Evolutionary conservation across 2,329 filamentous ascomycete species (phyloP).

Genomic region (Apiospora saccharicola): DNA sequence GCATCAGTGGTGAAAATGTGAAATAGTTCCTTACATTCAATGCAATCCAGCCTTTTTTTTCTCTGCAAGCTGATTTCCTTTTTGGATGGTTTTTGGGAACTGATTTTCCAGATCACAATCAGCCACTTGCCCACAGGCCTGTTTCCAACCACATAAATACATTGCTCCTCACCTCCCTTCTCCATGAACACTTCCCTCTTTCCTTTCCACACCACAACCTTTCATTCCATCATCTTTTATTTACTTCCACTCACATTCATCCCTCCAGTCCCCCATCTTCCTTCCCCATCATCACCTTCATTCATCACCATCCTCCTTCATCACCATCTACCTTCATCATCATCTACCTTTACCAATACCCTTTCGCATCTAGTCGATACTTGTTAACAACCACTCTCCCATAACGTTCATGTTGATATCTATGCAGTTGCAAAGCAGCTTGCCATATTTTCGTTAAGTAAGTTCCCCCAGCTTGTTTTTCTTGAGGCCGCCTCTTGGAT

Average conservation of each 20-base stretch:
- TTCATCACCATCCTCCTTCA: neutral
- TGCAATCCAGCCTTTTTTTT: too few relatives aligned
- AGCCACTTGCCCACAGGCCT: too few relatives aligned
- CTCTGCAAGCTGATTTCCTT: too few relatives aligned
- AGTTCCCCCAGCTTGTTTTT: constrained; percentile 5
- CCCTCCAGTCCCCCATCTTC: neutral
- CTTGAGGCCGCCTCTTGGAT: neutral
- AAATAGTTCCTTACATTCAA: too few relatives aligned
- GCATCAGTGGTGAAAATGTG: too few relatives aligned
- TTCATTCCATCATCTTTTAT: neutral
- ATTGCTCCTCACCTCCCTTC: too few relatives aligned
- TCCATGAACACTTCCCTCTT: neutral
- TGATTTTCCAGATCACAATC: too few relatives aligned
- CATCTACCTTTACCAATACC: neutral
- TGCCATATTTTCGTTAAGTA: neutral
- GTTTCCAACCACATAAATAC: too few relatives aligned
- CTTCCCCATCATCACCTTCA: neutral
- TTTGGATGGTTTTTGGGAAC: too few relatives aligned
- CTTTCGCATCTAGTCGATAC: too few relatives aligned
- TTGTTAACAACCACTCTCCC: neutral
- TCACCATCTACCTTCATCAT: neutral
- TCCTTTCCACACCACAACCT: neutral
- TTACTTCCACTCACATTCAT: neutral
- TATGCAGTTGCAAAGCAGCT: neutral
- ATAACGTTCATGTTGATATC: too few relatives aligned